Conservation (phyloP, 2,329 filamentous ascomycete species). For the Fusarium sp. region DNA sequence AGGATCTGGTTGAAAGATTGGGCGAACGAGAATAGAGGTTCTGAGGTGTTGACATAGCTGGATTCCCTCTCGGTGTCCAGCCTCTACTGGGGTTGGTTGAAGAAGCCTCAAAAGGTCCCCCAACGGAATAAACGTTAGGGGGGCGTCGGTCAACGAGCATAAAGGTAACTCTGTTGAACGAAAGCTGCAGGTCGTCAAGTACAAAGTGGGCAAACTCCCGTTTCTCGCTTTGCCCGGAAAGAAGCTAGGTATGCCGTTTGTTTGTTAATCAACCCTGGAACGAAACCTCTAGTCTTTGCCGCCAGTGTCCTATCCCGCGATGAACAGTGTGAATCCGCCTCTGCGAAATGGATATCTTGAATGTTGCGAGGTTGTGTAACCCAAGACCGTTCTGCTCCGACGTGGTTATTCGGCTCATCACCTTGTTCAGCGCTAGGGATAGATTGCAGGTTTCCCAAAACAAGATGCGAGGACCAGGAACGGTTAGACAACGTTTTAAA, state of each 20-base stretch:
- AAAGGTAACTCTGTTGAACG: constrained; percentile 43
- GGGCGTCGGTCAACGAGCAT: constrained; percentile 47
- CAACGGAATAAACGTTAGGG: constrained; percentile 34
- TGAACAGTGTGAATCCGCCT: constrained; percentile 37
- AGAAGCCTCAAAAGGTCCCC: constrained; percentile 39
- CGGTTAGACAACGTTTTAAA: constrained; percentile 19
- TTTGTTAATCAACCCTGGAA: constrained; percentile 42
- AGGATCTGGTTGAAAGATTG: constrained; percentile 72
- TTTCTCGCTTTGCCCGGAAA: constrained; percentile 31
- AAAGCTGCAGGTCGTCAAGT: constrained; percentile 40
- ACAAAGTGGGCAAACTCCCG: constrained; percentile 34
- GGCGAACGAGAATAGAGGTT: constrained; percentile 73
- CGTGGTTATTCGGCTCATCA: constrained; percentile 37
- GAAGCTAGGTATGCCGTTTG: constrained; percentile 37
- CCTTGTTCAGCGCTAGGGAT: constrained; percentile 40
- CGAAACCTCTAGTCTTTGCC: constrained; percentile 30
- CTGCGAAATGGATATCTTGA: constrained; percentile 36
- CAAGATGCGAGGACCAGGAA: constrained; percentile 32
- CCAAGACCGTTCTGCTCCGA: constrained; percentile 39
- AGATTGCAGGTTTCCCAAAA: constrained; percentile 37
- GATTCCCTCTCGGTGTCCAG: constrained; percentile 34
- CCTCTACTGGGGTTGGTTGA: constrained; percentile 31
- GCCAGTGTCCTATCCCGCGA: constrained; percentile 30
- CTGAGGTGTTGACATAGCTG: constrained; percentile 68
- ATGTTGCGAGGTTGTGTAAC: constrained; percentile 45